Conservation (phyloP, 129 eudicot species). For the Flaveria brownii region DNA sequence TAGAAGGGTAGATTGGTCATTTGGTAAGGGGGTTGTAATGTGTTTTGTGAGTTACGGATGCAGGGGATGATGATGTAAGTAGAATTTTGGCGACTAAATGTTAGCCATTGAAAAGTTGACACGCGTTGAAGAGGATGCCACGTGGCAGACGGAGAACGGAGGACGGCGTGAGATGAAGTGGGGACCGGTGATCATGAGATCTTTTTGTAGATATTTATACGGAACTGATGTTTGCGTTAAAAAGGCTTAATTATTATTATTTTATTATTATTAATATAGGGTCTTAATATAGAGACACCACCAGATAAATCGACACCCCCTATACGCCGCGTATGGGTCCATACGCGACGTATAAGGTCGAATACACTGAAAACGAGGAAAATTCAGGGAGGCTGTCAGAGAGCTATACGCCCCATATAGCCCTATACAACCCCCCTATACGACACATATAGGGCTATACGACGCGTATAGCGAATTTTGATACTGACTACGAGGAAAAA, state of each 20-base stretch:
- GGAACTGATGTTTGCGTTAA: background rate
- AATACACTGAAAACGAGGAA: too few species aligned
- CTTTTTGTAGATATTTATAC: constrained; percentile 35
- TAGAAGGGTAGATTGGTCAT: constrained; percentile 19
- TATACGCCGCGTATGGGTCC: too few species aligned
- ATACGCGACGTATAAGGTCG: too few species aligned
- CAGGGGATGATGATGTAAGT: constrained; percentile 27
- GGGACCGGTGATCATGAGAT: constrained; percentile 29
- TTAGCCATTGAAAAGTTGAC: constrained; percentile 19
- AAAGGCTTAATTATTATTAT: background rate
- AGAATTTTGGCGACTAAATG: background rate
- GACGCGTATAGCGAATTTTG: too few species aligned
- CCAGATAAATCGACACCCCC: too few species aligned
- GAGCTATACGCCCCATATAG: too few species aligned
- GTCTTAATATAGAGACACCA: too few species aligned
- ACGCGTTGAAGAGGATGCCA: background rate
- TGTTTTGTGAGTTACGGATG: constrained; percentile 18
- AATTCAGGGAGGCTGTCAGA: too few species aligned
- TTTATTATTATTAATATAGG: too few species aligned
- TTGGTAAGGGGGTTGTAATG: constrained; percentile 8
- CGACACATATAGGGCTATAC: too few species aligned
- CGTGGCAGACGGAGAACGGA: constrained; percentile 24
- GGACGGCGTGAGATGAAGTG: constrained; percentile 30
- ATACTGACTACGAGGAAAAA: too few species aligned
- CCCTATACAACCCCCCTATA: too few species aligned